Conservation (phyloP, 176 grass and related monocot species). For the Oryza rufipogon region DNA sequence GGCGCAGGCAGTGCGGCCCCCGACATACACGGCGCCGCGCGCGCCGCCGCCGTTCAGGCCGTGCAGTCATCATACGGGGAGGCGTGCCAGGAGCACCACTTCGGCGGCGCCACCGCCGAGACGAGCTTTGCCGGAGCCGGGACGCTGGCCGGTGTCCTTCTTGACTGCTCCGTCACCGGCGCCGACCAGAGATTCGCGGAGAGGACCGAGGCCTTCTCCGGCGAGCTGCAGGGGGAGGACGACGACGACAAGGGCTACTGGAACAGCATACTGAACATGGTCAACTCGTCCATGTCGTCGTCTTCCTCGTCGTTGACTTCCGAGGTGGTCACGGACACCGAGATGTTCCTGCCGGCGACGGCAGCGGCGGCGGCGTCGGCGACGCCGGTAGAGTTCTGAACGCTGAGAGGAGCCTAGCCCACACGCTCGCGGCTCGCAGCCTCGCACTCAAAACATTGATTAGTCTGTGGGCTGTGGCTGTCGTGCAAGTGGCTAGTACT, state of each 20-base stretch:
- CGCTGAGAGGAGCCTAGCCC: neutral
- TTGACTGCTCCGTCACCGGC: constrained; percentile 2
- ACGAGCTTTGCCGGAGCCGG: neutral
- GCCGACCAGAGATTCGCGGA: constrained; percentile 20
- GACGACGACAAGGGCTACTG: constrained; percentile 63
- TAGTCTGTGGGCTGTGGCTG: neutral
- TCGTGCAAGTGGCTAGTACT: constrained; percentile 10
- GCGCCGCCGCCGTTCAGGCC: neutral
- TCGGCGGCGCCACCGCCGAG: neutral
- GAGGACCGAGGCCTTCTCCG: neutral
- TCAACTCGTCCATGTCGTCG: constrained; percentile 56
- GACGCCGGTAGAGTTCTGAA: constrained; percentile 39
- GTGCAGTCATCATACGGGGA: neutral
- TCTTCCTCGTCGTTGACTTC: constrained; percentile 40
- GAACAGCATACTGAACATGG: constrained; percentile 69
- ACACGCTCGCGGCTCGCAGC: neutral
- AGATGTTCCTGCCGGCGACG: constrained; percentile 15
- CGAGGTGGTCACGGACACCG: constrained; percentile 26
- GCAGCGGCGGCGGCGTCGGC: constrained; percentile 9
- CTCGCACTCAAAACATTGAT: neutral
- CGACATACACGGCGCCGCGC: neutral
- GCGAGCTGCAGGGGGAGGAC: constrained; percentile 23
- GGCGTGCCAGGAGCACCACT: constrained; percentile 26
- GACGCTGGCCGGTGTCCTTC: constrained; percentile 15
- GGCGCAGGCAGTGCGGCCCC: neutral